Evolutionary conservation across 1,284 basidiomycete genomes (phyloP), one percentile per base, ranked within the genome.

Genomic region (Puccinia brachypodii): DNA sequence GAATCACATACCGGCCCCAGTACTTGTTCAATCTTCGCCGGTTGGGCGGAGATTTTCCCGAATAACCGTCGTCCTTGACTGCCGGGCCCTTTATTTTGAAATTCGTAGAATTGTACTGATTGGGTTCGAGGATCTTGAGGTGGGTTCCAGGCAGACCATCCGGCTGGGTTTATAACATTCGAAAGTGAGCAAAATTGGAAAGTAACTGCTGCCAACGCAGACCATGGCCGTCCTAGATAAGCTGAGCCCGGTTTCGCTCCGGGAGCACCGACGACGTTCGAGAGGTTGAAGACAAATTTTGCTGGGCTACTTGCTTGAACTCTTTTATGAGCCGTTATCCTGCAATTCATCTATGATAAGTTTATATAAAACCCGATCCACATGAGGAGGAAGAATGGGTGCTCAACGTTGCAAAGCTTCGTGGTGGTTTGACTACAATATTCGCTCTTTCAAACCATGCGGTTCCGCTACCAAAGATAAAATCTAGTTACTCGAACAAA

Each of bases 181-280:
- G 78, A 80, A 53, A 80, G 25, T 25, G 53, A 28, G 31, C 66
- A 80, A 64, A 42, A 58, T 33, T 80, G 78, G 25, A 44, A 80
- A 14, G 40, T 71, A n/a, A 80, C 78, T 14, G 66, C 56, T 33
- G 78, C 78, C 13, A 6, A 64, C 13, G 11, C 14, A 38, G 66
- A 53, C 78, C 78, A 80, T 22, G 78, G 78, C 28, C 78, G 66
- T 19, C 78, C 78, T 7, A 80, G 31, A 44, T 64, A 80, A n/a
- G 69, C 69, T 44, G 78, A 62, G 4, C 38, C n/a, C n/a, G 68
- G 19, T 73, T 16, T 44, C 7, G 78, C 31, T 62, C 78, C 78
- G 2, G 36, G 31, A 36, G 56, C 56, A 28, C 66, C 56, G 3
- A 80, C 25, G 13, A 80, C 44, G n/a, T 60, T 72, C 1, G 40